These are phyloP conservation scores for Podila minutissima DNA, from an alignment of 192 early-diverging fungal genomes.

Conservation along the genomic window DNA sequence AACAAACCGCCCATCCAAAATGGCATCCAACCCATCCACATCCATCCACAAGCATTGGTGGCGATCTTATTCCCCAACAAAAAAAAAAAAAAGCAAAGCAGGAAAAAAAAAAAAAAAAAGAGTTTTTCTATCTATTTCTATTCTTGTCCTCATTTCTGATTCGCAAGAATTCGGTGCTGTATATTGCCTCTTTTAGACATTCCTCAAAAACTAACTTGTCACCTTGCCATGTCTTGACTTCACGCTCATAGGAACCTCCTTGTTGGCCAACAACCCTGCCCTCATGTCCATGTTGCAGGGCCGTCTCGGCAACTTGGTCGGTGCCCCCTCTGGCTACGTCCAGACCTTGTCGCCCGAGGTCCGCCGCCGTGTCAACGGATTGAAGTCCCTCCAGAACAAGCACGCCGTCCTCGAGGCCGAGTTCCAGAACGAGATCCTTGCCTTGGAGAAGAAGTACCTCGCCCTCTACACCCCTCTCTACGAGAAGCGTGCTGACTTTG, in stretches of 20 bases:
- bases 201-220: neutral
- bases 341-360: slow-evolving; percentile 81
- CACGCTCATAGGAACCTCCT: slow-evolving; percentile 7
- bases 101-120: slow-evolving; percentile 6
- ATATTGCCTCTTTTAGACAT: neutral
- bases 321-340: slow-evolving; percentile 76
- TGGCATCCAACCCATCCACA: neutral
- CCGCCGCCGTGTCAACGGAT: slow-evolving; percentile 83
- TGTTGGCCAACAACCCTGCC: slow-evolving; percentile 60
- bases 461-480: slow-evolving; percentile 87
- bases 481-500: slow-evolving; percentile 82
- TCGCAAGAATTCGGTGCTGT: neutral
- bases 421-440: slow-evolving; percentile 93
- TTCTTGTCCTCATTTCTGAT: neutral
- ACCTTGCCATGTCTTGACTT: neutral
- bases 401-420: slow-evolving; percentile 84
- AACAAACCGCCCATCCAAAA: neutral
- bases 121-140: neutral
- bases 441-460: slow-evolving; percentile 96
- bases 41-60: slow-evolving; percentile 1
- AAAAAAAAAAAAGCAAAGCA: neutral
- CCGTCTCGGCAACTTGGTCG: slow-evolving; percentile 81
- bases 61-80: slow-evolving; percentile 1
- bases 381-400: slow-evolving; percentile 89
- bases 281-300: slow-evolving; percentile 81